phyloP scores from a whole-genome alignment of 148 eudicot genomes.

The Amaranthus palmeri region DNA sequence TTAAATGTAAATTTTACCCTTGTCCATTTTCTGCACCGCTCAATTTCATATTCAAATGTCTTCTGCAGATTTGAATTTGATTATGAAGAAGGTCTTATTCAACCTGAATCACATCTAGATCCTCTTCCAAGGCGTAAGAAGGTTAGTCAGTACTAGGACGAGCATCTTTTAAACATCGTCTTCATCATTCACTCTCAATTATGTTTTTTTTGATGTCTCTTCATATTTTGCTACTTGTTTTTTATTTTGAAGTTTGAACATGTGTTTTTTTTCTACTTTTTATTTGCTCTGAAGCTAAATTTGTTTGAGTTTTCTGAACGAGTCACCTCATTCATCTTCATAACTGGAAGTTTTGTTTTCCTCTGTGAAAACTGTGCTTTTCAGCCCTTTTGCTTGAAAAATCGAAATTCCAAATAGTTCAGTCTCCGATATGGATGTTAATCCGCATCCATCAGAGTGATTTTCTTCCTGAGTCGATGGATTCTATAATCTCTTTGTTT shows the following conservation, averaged over 20 bases:
- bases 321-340: background rate
- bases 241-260: background rate
- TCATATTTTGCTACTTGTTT: background rate
- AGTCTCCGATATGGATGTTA: background rate
- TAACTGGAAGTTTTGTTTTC: no score
- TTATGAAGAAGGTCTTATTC: background rate
- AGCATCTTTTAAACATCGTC: background rate
- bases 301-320: background rate
- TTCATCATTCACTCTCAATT: background rate
- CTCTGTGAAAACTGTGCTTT: no score
- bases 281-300: no score
- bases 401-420: background rate
- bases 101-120: conserved; percentile 20
- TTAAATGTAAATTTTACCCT: background rate
- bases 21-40: background rate
- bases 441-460: background rate
- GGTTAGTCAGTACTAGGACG: conserved; percentile 12
- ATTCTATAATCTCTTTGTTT: background rate
- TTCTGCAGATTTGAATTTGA: conserved; percentile 20
- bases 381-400: background rate
- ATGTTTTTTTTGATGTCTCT: background rate
- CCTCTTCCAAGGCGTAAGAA: conserved; percentile 28
- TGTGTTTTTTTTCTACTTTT: background rate
- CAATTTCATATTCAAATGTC: background rate
- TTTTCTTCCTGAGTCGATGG: background rate